Evolutionary conservation across 1,284 basidiomycete genomes (phyloP), one percentile per base, ranked within the genome.

Genomic region (Crepidotus sp.): DNA sequence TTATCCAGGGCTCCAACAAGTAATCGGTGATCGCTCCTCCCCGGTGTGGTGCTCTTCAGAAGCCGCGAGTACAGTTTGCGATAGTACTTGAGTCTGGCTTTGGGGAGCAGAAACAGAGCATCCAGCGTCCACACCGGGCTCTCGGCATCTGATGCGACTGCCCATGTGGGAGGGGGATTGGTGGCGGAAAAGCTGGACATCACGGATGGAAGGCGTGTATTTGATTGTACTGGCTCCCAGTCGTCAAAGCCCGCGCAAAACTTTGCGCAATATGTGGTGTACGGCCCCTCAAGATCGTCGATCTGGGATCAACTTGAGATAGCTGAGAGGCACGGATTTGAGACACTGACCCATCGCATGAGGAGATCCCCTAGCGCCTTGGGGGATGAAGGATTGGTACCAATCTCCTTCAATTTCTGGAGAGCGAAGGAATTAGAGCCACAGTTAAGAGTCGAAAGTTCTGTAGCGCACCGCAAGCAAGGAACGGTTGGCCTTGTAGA

Each of bases 351-450:
- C 95, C 94, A 98, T 66, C 88, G 83, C 88, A 98, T 97, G 47
- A 98, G 73, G 36, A 98, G 68, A 63, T 98, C 95, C 37, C 95
- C 95, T 15, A 98, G 74, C 9, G 87, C 91, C 61, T 95, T 96
- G 11, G 95, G 91, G n/a, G 87, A 90, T 1, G 90, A 82, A 0
- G 94, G 93, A 63, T 86, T 91, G 34, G 86, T 79, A 6, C 92
- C 95, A 49, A 98, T 94, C 52, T 96, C 93, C 62, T 87, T 91
- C 49, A 98, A 70, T 74, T 87, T 87, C 92, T 95, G 61, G 17
- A 25, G 5, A n/a, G 15, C 42, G 26, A 40, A 36, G 34, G 43
- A 36, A 43, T 59, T 21, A 58, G 53, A 49, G 7, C 3, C 19
- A 10, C 36, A 27, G 36, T 36, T 40, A 27, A 15, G 37, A 36